Evolutionary conservation across 1,139 yeast species (phyloP).

Genomic region (Keqinozyma sinolaborantium): DNA sequence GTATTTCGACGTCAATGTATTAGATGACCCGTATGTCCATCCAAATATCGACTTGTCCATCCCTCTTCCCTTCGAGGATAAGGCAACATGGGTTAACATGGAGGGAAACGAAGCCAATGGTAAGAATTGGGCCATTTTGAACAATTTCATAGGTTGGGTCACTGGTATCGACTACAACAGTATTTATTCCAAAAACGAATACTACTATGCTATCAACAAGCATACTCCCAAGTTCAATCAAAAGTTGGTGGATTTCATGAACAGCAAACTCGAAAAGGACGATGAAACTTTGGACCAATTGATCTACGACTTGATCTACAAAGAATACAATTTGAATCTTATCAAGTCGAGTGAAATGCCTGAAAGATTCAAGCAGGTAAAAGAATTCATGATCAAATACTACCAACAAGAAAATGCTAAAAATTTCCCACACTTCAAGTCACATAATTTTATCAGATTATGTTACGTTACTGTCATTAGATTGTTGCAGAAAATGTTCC

Average conservation of each 20-base stretch:
- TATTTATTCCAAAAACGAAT: slow-evolving; percentile 34
- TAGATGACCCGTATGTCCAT: slow-evolving; percentile 27
- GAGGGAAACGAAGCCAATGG: slow-evolving; percentile 25
- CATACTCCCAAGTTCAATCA: slow-evolving; percentile 25
- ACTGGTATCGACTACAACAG: slow-evolving; percentile 25
- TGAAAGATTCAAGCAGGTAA: slow-evolving; percentile 33
- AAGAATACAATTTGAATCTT: slow-evolving; percentile 39
- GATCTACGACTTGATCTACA: slow-evolving; percentile 35
- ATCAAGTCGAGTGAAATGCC: slow-evolving; percentile 33
- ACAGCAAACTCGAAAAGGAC: slow-evolving; percentile 25
- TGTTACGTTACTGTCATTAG: slow-evolving; percentile 39
- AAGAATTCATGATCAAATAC: slow-evolving; percentile 36
- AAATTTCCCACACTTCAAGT: slow-evolving; percentile 31
- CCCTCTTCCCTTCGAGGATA: slow-evolving; percentile 39
- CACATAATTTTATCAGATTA: slow-evolving; percentile 25
- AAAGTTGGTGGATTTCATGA: slow-evolving; percentile 28
- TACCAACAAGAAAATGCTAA: slow-evolving; percentile 34
- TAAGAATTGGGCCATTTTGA: slow-evolving; percentile 26
- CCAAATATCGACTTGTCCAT: slow-evolving; percentile 35
- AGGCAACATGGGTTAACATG: slow-evolving; percentile 19
- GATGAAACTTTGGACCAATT: slow-evolving; percentile 37
- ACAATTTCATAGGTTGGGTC: slow-evolving; percentile 29
- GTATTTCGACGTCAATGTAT: slow-evolving; percentile 35
- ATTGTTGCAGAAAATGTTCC: slow-evolving; percentile 36
- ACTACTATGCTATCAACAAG: slow-evolving; percentile 33